A percentile compares a stretch with the other conserved stretches of the same genome.
phyloP scores from a whole-genome alignment of 345 rosid species.

The Mallotus nudiflorus region DNA sequence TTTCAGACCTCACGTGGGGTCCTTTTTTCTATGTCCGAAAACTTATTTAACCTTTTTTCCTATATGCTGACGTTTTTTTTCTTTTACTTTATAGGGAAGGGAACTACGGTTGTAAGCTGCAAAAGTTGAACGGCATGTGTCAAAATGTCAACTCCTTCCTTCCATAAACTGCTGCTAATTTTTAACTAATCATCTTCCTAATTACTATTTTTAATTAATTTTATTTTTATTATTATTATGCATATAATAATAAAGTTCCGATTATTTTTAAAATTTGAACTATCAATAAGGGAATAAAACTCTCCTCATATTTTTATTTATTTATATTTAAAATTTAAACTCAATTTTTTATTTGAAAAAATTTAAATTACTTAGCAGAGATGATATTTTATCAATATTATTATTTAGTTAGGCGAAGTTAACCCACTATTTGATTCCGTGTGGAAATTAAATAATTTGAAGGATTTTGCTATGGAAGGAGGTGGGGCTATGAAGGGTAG shows the following conservation, averaged over 20 bases:
- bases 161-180: not conserved
- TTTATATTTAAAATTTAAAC: no score
- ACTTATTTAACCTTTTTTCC: not conserved
- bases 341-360: no score
- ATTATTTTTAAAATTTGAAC: no score
- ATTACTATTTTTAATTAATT: no score
- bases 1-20: constrained; percentile 30
- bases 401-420: constrained; percentile 29
- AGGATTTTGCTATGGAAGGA: no score
- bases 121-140: constrained; percentile 10
- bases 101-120: not conserved
- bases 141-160: constrained; percentile 34
- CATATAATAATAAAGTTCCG: no score
- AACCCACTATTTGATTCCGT: constrained; percentile 18
- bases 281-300: no score
- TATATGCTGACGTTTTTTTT: constrained; percentile 17
- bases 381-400: no score
- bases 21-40: not conserved
- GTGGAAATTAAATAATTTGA: not conserved
- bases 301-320: no score
- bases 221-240: no score
- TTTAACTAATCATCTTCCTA: constrained; percentile 18
- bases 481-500: constrained; percentile 9
- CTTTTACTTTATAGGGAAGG: not conserved
- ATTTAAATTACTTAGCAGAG: no score